A percentile compares a stretch with the other conserved stretches of the same genome.
Evolutionary conservation across 2,329 filamentous ascomycete species (phyloP).

Genomic region (Arthroderma sp.): DNA sequence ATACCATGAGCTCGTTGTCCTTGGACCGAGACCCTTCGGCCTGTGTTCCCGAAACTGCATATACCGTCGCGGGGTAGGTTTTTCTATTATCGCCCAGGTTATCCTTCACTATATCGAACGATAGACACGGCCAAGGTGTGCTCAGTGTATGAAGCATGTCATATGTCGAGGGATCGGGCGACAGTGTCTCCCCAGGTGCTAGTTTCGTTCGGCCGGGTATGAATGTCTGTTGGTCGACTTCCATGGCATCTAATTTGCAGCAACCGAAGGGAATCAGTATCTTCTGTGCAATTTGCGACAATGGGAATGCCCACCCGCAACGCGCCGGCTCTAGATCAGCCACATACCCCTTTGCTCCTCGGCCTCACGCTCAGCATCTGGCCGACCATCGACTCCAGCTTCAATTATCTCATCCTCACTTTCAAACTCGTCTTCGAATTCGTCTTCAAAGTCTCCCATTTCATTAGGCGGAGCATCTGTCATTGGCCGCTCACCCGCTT

Average conservation of each 20-base stretch:
- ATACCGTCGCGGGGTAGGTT: slow-evolving; percentile 90
- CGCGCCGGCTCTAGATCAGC: slow-evolving; percentile 9
- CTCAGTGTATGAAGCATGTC: slow-evolving; percentile 93
- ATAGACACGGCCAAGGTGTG: slow-evolving; percentile 92
- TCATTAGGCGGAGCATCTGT: slow-evolving; percentile 37
- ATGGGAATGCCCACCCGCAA: slow-evolving; percentile 13
- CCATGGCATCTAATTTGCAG: slow-evolving; percentile 58
- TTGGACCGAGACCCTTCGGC: slow-evolving; percentile 60
- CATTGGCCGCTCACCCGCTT: slow-evolving; percentile 48
- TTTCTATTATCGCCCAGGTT: slow-evolving; percentile 75
- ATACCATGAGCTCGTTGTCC: slow-evolving; percentile 89
- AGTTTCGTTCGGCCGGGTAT: slow-evolving; percentile 90
- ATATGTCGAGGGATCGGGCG: slow-evolving; percentile 87
- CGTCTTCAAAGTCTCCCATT: slow-evolving; percentile 52
- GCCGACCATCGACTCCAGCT: slow-evolving; percentile 82
- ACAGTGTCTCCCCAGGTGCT: slow-evolving; percentile 76
- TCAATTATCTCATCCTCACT: slow-evolving; percentile 87
- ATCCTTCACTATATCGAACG: slow-evolving; percentile 84
- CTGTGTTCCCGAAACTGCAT: slow-evolving; percentile 88
- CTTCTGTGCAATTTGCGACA: slow-evolving; percentile 1
- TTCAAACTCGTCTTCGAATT: slow-evolving; percentile 95
- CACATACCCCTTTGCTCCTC: slow-evolving; percentile 61
- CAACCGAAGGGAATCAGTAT: slow-evolving; percentile 10
- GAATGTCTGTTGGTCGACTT: slow-evolving; percentile 86
- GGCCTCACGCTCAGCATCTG: slow-evolving; percentile 81